phyloP scores from a whole-genome alignment of 2,329 filamentous ascomycete species.

The Plectosphaerella cucumerina region DNA sequence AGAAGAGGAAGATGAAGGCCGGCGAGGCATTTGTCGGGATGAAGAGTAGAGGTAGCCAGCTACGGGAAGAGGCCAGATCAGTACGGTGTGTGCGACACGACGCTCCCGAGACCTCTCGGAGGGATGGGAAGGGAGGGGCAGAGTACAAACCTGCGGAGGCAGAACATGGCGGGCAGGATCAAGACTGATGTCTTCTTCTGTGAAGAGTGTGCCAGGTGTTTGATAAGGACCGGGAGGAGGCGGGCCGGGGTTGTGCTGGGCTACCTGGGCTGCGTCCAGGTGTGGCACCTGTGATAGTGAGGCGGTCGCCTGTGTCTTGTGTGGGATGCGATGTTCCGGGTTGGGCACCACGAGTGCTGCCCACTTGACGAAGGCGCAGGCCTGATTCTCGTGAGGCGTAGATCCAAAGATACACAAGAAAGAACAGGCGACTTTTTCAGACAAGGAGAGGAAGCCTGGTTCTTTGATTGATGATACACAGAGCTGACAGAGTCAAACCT shows the following conservation, averaged over 20 bases:
- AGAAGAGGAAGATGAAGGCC: constrained; percentile 81
- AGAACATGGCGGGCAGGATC: constrained; percentile 48
- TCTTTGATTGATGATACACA: no score
- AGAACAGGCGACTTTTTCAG: no score
- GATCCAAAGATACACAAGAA: no score
- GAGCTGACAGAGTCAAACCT: no score
- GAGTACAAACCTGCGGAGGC: constrained; percentile 47
- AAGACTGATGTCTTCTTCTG: neutral
- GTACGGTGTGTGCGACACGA: constrained; percentile 8
- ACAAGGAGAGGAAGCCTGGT: no score
- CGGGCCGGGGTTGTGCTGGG: neutral
- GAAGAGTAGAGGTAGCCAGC: constrained; percentile 84
- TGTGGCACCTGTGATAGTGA: no score
- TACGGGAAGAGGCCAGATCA: constrained; percentile 25
- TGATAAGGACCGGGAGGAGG: neutral
- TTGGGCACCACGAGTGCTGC: no score
- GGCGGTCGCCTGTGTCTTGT: neutral
- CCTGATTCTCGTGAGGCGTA: no score
- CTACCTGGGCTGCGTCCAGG: no score
- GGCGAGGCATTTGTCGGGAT: constrained; percentile 83
- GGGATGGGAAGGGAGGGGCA: constrained; percentile 1
- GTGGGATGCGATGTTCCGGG: neutral
- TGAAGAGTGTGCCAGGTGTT: neutral
- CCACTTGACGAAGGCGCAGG: no score
- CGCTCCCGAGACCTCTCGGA: neutral